Evolutionary conservation across 768 basidiomycete genomes (phyloP).

Genomic region (Vishniacozyma victoriae): DNA sequence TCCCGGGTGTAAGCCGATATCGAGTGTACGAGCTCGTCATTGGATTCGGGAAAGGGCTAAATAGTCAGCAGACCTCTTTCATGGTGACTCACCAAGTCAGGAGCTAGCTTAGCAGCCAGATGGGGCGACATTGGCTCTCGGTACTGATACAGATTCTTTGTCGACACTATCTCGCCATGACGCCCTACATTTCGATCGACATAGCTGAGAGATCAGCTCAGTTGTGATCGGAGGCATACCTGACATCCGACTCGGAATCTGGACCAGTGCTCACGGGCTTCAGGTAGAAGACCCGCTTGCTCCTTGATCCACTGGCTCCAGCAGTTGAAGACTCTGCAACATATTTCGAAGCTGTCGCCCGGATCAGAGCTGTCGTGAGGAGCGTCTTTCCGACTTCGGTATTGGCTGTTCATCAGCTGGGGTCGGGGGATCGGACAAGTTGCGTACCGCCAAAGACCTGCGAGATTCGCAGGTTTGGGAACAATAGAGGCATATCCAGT

Average conservation of each 20-base stretch:
- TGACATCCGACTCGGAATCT: conserved; percentile 72
- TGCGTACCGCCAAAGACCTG: conserved; percentile 69
- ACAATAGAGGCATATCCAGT: conserved; percentile 76
- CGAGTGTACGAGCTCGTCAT: conserved; percentile 61
- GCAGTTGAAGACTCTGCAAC: not conserved
- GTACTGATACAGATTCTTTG: conserved; percentile 74
- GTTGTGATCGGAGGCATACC: conserved; percentile 50
- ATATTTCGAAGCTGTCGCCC: conserved; percentile 59
- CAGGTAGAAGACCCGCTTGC: conserved; percentile 47
- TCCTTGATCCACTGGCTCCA: not conserved
- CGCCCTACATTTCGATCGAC: conserved; percentile 52
- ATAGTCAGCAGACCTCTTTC: not conserved
- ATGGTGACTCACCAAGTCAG: conserved; percentile 32
- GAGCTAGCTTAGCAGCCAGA: conserved; percentile 59
- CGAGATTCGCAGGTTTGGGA: conserved; percentile 75
- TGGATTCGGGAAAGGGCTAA: conserved; percentile 54
- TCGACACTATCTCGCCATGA: conserved; percentile 48
- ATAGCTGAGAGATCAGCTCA: conserved; percentile 54
- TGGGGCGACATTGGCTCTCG: conserved; percentile 91
- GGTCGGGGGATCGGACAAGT: not conserved
- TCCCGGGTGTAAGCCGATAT: conserved; percentile 60
- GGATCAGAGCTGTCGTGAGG: conserved; percentile 73
- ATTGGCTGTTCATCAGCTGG: conserved; percentile 56
- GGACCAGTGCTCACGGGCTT: conserved; percentile 92
- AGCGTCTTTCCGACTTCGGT: conserved; percentile 95